phyloP scores from a whole-genome alignment of 352 stramenopile genomes.

The Pythium scleroteichum region DNA sequence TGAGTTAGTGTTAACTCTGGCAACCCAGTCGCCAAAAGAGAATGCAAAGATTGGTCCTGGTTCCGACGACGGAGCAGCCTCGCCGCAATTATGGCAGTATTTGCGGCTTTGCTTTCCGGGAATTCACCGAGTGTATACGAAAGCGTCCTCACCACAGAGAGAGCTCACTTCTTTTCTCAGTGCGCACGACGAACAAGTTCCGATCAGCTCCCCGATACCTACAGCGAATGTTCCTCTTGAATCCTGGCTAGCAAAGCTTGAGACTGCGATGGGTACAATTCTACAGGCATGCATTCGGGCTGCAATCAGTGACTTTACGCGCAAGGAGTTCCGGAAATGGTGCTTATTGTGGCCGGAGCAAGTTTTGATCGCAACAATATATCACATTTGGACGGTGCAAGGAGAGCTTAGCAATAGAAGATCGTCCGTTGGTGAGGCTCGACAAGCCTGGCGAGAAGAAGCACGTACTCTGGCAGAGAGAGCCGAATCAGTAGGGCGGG shows the following conservation, averaged over 20 bases:
- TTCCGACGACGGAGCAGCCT: constrained; percentile 5
- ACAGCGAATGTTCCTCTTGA: constrained; percentile 41
- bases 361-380: constrained; percentile 53
- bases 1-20: constrained; percentile 52
- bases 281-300: constrained; percentile 67
- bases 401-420: constrained; percentile 48
- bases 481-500: constrained; percentile 37
- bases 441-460: constrained; percentile 38
- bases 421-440: constrained; percentile 26
- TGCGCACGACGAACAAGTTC: constrained; percentile 48
- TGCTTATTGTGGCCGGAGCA: constrained; percentile 79
- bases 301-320: constrained; percentile 55
- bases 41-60: not conserved
- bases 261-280: constrained; percentile 60
- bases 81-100: constrained; percentile 41
- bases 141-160: constrained; percentile 27
- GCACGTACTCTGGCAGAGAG: constrained; percentile 35
- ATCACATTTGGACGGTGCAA: constrained; percentile 58
- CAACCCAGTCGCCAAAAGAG: constrained; percentile 14
- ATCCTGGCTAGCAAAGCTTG: constrained; percentile 62
- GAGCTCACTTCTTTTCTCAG: constrained; percentile 65
- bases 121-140: constrained; percentile 46
- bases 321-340: constrained; percentile 86
- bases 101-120: constrained; percentile 65
- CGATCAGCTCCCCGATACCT: constrained; percentile 52